Percentiles rank a stretch among this genome's conserved stretches.
phyloP scores from a whole-genome alignment of 768 basidiomycete species.

The Lanmaoa pseudosensibilis region DNA sequence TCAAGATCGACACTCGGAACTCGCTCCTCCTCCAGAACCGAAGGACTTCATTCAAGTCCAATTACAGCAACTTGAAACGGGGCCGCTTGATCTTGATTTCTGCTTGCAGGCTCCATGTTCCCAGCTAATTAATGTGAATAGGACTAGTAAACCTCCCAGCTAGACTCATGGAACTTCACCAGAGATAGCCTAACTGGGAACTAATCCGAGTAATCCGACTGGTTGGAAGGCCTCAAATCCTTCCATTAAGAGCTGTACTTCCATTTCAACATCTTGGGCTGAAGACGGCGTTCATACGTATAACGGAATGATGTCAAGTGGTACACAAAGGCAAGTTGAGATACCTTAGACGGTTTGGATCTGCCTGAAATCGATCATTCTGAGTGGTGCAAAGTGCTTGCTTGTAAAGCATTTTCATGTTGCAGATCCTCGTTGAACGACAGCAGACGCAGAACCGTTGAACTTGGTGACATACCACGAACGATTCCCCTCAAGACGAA shows the following conservation, averaged over 20 bases:
- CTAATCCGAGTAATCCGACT: background rate
- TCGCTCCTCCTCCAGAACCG: background rate
- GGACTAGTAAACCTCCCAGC: background rate
- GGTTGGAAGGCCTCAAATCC: background rate
- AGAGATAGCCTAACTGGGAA: conserved; percentile 1
- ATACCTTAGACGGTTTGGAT: background rate
- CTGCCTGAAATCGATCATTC: background rate
- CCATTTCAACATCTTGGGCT: conserved; percentile 12
- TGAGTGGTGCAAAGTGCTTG: background rate
- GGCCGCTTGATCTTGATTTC: background rate
- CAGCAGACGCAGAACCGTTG: background rate
- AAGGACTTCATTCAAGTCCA: background rate
- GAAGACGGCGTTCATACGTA: conserved; percentile 22
- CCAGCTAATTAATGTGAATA: conserved; percentile 12
- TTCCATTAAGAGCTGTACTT: conserved; percentile 3
- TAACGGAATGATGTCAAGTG: conserved; percentile 3
- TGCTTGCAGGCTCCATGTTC: background rate
- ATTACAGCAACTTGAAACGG: background rate
- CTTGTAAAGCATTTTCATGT: background rate
- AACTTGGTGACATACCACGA: background rate
- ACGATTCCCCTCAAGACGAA: background rate
- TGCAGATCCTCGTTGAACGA: background rate
- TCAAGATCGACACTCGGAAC: conserved; percentile 23
- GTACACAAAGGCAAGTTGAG: background rate
- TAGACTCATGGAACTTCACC: background rate